Evolutionary conservation across 1,284 basidiomycete genomes (phyloP).

Genomic region (Sanghuangporus weigelae): DNA sequence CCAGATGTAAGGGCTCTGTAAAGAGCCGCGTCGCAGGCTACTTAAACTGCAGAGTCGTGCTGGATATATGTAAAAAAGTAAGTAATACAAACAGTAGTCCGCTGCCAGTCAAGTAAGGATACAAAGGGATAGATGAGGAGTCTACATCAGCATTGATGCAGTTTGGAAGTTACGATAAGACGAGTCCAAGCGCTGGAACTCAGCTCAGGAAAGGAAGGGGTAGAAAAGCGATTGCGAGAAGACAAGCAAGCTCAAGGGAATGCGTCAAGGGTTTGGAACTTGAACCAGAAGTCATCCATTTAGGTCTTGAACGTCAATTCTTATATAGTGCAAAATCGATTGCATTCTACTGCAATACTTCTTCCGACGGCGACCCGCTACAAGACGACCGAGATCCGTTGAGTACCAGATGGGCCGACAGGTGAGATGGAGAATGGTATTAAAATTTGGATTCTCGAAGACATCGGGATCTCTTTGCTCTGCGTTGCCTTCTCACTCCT

Average conservation of each 20-base stretch:
- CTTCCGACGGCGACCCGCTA: not conserved
- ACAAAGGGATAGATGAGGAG: not conserved
- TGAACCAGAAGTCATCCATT: not conserved
- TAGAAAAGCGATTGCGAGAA: not conserved
- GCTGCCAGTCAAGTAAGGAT: not conserved
- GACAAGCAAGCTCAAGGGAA: not conserved
- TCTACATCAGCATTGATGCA: conserved; percentile 23
- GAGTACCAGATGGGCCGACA: not conserved
- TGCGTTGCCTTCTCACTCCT: not conserved
- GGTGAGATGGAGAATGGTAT: not conserved
- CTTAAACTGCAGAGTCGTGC: conserved; percentile 25
- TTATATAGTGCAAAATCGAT: not conserved
- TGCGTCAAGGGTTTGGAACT: not conserved
- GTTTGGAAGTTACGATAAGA: conserved; percentile 28
- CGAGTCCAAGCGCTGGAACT: conserved; percentile 26
- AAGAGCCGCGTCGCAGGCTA: conserved; percentile 29
- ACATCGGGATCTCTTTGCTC: not conserved
- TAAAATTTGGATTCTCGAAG: not conserved
- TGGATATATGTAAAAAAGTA: not conserved
- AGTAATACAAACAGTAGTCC: not conserved
- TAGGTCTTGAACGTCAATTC: too few relatives aligned
- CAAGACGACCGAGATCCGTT: not conserved
- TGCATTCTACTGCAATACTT: not conserved
- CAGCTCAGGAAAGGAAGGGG: not conserved
- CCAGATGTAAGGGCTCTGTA: conserved; percentile 28